A percentile compares a stretch with the other conserved stretches of the same genome.
phyloP scores from a whole-genome alignment of 2,329 filamentous ascomycete species.

The Emmonsiellopsis sp. region DNA sequence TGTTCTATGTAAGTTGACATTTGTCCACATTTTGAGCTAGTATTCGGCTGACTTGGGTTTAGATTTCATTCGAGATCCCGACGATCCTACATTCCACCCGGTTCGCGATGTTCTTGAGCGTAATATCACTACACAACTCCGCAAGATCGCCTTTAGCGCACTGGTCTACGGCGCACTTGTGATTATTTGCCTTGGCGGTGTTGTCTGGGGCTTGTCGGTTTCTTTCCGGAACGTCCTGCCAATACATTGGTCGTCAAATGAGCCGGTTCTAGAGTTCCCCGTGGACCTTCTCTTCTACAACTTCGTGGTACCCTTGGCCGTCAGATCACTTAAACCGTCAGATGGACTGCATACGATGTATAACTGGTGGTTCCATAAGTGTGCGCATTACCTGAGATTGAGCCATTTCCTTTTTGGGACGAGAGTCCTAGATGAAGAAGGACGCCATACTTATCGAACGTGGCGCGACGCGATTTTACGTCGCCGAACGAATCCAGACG shows the following conservation, averaged over 20 bases:
- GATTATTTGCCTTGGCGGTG: slow-evolving; percentile 83
- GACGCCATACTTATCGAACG: slow-evolving; percentile 50
- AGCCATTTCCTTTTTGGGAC: slow-evolving; percentile 92
- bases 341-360: slow-evolving; percentile 79
- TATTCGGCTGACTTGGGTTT: not conserved
- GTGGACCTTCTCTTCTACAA: slow-evolving; percentile 94
- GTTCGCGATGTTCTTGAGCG: slow-evolving; percentile 93
- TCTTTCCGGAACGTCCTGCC: slow-evolving; percentile 65
- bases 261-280: slow-evolving; percentile 88
- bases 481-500: slow-evolving; percentile 19
- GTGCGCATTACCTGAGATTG: slow-evolving; percentile 67
- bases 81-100: slow-evolving; percentile 96
- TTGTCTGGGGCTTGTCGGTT: slow-evolving; percentile 80
- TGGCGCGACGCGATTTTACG: slow-evolving; percentile 40
- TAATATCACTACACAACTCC: slow-evolving; percentile 80
- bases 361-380: slow-evolving; percentile 90
- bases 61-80: slow-evolving; percentile 96
- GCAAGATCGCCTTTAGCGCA: slow-evolving; percentile 93
- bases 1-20: slow-evolving; percentile 63
- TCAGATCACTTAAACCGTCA: slow-evolving; percentile 75
- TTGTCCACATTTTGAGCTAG: not conserved
- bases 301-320: slow-evolving; percentile 80
- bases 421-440: slow-evolving; percentile 71
- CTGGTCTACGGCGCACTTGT: slow-evolving; percentile 91
- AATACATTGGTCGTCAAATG: slow-evolving; percentile 86